Evolutionary conservation across 495 filamentous ascomycete species (phyloP).

Genomic region (Penicillium silybi): DNA sequence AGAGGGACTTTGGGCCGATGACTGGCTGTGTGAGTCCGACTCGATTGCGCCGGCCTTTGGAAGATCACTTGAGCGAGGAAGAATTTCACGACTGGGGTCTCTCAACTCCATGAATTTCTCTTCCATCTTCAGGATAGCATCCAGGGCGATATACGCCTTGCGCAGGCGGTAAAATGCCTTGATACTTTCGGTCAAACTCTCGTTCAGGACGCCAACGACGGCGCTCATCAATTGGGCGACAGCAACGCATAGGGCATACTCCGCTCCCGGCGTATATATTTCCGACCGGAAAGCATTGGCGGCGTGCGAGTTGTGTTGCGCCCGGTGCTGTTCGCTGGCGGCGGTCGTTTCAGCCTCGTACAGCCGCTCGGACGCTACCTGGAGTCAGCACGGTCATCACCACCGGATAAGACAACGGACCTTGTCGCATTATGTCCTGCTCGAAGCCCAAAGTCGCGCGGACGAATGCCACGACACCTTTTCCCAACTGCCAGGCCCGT

Average conservation of each 20-base stretch:
- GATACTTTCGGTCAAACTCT: constrained; percentile 88
- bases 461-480: constrained; percentile 79
- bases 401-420: constrained; percentile 31
- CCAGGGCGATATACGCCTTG: constrained; percentile 82
- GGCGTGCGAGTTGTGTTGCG: constrained; percentile 49
- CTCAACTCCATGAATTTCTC: constrained; percentile 49
- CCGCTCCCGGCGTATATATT: constrained; percentile 77
- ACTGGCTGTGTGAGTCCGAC: constrained; percentile 13
- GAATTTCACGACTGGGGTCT: constrained; percentile 12
- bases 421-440: constrained; percentile 87
- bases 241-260: constrained; percentile 75
- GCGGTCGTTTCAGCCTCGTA: constrained; percentile 74
- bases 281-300: constrained; percentile 49
- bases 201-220: constrained; percentile 82
- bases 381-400: constrained; percentile 8
- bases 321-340: constrained; percentile 73
- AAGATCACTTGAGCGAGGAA: constrained; percentile 13
- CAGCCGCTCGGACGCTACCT: constrained; percentile 63
- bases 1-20: constrained; percentile 2
- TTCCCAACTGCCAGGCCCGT: constrained; percentile 56
- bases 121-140: constrained; percentile 66
- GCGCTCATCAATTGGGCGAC: constrained; percentile 87
- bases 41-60: constrained; percentile 11
- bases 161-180: constrained; percentile 90
- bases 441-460: constrained; percentile 87